Base-by-base conservation (phyloP, 1,284 basidiomycete species). In the Puccinia polysora region DNA sequence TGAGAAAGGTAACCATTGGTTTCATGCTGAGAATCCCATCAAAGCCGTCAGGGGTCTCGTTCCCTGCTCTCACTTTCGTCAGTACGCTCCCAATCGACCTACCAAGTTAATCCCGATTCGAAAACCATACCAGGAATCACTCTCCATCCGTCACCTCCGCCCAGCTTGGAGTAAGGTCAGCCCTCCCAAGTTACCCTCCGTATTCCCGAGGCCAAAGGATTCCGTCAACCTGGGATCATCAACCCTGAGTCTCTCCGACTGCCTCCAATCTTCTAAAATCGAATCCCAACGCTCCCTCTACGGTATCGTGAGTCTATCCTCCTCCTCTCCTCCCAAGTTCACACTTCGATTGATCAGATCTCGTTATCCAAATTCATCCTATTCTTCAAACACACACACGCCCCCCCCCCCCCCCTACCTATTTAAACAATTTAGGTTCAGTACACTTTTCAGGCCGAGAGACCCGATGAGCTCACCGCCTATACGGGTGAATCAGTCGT, bases 401-500 rank as follows among this genome's bases (percentile, higher is more conserved):
- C n/a, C n/a, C n/a, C n/a, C n/a, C n/a, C 49, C 20, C 20, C n/a
- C 49, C 20, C 20, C n/a, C 10, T 6, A 28, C 36, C 20, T 43
- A 28, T 60, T 14, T 53, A 52, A 25, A 4, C 52, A 36, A n/a
- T 65, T 8, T 23, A 69, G 65, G 36, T 69, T 36, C 43, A 69
- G 47, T 38, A 45, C 40, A 56, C 38, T 7, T 69, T 69, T 59
- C 28, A 23, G 15, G 65, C 55, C 45, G 65, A 69, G 32, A 5
- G 65, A 45, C n/a, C 65, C 12, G 65, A 69, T 58, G 65, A 69
- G 30, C 32, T 69, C 25, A 55, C 38, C 23, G 65, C 65, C 4
- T 36, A 56, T 10, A 36, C 40, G 18, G 65, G 65, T 15, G 65
- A 69, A 20, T 45, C 65, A 38, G 30, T 91, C 43, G 89, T 89